Percentiles rank a stretch among this genome's conserved stretches.
Evolutionary conservation across 345 rosid species (phyloP).

Genomic region (Crucihimalaya himalaica): DNA sequence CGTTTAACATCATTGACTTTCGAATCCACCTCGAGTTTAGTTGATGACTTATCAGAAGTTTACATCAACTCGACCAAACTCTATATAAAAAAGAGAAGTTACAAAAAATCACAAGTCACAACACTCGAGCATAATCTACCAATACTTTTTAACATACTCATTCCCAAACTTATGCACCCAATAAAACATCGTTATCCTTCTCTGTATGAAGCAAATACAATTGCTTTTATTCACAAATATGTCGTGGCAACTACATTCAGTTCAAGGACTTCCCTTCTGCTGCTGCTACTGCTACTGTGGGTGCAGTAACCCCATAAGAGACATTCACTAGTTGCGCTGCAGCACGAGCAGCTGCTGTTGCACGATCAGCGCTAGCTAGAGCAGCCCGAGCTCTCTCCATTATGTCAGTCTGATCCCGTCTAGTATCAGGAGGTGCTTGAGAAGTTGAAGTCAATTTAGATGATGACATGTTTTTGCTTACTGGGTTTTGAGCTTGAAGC

Average conservation of each 20-base stretch:
- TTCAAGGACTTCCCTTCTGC: constrained; percentile 46
- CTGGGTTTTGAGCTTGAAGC: constrained; percentile 39
- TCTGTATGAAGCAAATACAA: constrained; percentile 21
- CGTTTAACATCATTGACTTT: not conserved
- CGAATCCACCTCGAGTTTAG: not conserved
- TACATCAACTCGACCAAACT: no score
- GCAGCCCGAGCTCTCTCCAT: constrained; percentile 86
- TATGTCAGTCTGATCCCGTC: constrained; percentile 44
- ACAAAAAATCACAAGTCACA: not conserved
- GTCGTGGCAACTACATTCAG: constrained; percentile 3
- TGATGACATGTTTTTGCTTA: constrained; percentile 29
- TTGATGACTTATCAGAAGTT: no score
- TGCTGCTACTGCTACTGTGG: constrained; percentile 40
- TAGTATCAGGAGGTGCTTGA: constrained; percentile 22
- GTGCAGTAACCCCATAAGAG: constrained; percentile 39
- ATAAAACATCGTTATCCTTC: not conserved
- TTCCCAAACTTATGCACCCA: constrained; percentile 8
- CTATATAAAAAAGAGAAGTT: no score
- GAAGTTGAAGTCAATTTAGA: constrained; percentile 23
- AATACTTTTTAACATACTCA: constrained; percentile 4
- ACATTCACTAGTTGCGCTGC: constrained; percentile 76
- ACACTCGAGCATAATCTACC: not conserved
- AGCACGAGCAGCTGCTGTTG: constrained; percentile 82
- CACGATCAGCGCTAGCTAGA: constrained; percentile 80
- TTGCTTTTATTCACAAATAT: constrained; percentile 12